Base-by-base conservation (phyloP, 768 basidiomycete genomes). In the Russula emetica region DNA sequence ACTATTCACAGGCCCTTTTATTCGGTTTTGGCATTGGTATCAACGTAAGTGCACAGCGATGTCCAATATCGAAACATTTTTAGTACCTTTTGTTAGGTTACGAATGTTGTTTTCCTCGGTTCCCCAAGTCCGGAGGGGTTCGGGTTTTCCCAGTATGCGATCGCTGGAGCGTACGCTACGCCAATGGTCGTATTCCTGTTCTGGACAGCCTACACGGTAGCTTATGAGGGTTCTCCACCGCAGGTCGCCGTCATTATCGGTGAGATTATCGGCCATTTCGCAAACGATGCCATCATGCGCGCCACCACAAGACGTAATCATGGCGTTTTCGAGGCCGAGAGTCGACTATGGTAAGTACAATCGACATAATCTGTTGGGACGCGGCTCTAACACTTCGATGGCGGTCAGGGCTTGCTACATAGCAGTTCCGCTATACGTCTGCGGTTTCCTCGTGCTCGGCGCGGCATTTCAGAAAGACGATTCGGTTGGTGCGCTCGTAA, bases 1-100 rank as follows among this genome's bases (percentile, higher is more conserved):
- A n/a, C 49, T 7, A 11, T 18, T n/a, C 14, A n/a, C 56, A 82
- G 81, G 83, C 79, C 7, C 69, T 82, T 53, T 70, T 84, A 0
- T 88, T 88, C 69, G 87, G 86, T 0, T 87, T 87, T 70, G 73
- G 78, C 18, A 85, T 86, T 58, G 85, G 86, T 38, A 82, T 85
- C 56, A 85, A 85, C 67, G 82, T 82, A 55, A 50, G 77, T 59
- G 52, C 10, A 50, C 14, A 16, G 13, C 22, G n/a, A 14, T n/a
- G 14, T 22, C 32, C 18, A 22, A 36, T 32, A 54, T 34, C 26
- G 30, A 13, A 30, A 13, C 16, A 3, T 10, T 22, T 22, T 6
- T 50, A 53, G 26, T 58, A 32, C 5, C 16, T n/a, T n/a, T 50
- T 2, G 51, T 59, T 58, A 86, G 82, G 83, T 84, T 20, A 90